Conservation (phyloP, 257 asterid species). For the Gynochthodes officinalis region DNA sequence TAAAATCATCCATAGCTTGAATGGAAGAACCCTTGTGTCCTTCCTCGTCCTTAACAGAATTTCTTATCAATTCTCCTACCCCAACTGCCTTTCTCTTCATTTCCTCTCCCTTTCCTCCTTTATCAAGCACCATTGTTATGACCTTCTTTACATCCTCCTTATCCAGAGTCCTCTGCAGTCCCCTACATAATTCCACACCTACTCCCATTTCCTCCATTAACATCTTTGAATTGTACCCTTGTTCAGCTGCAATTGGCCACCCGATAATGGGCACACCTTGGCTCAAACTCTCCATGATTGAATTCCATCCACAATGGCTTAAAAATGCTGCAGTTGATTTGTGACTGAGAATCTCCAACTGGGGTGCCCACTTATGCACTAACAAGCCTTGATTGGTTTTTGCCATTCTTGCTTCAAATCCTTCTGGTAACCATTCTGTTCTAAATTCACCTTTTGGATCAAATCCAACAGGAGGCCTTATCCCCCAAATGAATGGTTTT, state of each 20-base stretch:
- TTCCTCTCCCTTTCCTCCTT: conserved; percentile 44
- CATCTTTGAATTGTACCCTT: conserved; percentile 81
- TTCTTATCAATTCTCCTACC: conserved; percentile 53
- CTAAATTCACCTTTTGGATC: conserved; percentile 44
- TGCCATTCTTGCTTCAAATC: conserved; percentile 42
- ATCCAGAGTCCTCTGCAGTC: conserved; percentile 31
- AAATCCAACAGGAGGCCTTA: conserved; percentile 78
- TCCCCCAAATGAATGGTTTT: conserved; percentile 64
- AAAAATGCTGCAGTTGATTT: conserved; percentile 61
- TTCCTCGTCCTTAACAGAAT: conserved; percentile 43
- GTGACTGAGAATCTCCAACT: conserved; percentile 79
- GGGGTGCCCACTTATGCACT: conserved; percentile 90
- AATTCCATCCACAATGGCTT: conserved; percentile 97
- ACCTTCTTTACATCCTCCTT: conserved; percentile 64
- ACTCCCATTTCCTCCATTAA: conserved; percentile 78
- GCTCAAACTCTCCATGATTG: conserved; percentile 75
- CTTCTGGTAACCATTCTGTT: conserved; percentile 68
- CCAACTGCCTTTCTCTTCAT: conserved; percentile 61
- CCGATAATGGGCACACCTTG: conserved; percentile 89
- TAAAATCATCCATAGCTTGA: conserved; percentile 54
- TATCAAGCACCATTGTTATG: conserved; percentile 47
- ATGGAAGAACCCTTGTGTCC: conserved; percentile 45
- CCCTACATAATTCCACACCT: conserved; percentile 58
- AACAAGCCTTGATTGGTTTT: conserved; percentile 45
- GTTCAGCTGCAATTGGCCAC: conserved; percentile 97